Percentiles rank a stretch among this genome's conserved stretches.
phyloP scores from a whole-genome alignment of 768 basidiomycete species.

The Postia placenta region DNA sequence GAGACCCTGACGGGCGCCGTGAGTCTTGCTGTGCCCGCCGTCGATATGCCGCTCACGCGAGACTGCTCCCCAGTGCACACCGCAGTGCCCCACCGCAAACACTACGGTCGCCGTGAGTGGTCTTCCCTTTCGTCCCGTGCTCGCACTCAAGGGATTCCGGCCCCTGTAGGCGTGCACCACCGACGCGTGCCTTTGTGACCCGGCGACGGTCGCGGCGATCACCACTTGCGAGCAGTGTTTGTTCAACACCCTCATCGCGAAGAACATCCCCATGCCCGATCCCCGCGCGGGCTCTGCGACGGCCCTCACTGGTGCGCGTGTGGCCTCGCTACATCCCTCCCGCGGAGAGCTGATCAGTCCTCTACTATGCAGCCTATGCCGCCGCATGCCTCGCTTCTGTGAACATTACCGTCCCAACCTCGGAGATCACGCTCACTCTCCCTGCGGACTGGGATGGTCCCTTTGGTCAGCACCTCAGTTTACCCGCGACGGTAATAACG shows the following conservation, averaged over 20 bases:
- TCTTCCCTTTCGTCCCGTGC: too few species aligned
- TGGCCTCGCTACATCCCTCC: background rate
- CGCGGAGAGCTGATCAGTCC: background rate
- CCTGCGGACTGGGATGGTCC: conserved; percentile 60
- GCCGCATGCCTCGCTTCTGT: conserved; percentile 34
- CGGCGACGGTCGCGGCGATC: conserved; percentile 36
- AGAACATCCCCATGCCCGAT: conserved; percentile 46
- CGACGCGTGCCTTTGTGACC: conserved; percentile 49
- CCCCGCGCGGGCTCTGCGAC: conserved; percentile 52
- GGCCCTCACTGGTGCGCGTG: conserved; percentile 46
- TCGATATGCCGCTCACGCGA: conserved; percentile 12
- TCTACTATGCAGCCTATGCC: conserved; percentile 42
- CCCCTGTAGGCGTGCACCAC: conserved; percentile 37
- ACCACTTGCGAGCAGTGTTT: conserved; percentile 62
- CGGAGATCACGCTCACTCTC: conserved; percentile 35
- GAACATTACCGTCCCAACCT: conserved; percentile 34
- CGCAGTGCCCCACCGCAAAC: conserved; percentile 22
- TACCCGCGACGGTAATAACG: conserved; percentile 36
- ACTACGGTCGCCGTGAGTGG: conserved; percentile 21
- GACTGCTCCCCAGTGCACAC: conserved; percentile 24
- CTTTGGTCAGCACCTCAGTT: conserved; percentile 38
- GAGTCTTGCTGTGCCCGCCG: conserved; percentile 8
- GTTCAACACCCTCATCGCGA: conserved; percentile 50
- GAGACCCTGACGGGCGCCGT: conserved; percentile 23
- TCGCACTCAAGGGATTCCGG: too few species aligned